These are phyloP conservation scores for Pestalotiopsis sp. DNA, from an alignment of 2,329 filamentous ascomycete genomes.

Conservation along the genomic window DNA sequence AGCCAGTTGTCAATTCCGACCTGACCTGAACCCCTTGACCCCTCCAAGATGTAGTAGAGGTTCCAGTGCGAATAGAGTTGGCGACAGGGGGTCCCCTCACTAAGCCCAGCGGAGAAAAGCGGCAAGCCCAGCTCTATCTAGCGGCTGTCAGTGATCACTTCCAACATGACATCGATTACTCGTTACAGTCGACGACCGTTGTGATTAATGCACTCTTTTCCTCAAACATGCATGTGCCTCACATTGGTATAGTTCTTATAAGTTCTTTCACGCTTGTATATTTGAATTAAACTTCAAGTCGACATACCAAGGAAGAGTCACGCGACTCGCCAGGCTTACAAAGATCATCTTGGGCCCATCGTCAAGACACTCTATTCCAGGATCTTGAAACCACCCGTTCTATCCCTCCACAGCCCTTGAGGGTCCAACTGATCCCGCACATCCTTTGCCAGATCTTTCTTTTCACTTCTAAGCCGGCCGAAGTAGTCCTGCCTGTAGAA, in stretches of 20 bases:
- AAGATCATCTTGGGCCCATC: background rate
- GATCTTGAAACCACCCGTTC: conserved; percentile 44
- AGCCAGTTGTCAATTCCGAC: conserved; percentile 9
- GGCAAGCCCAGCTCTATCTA: background rate
- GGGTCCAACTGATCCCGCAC: conserved; percentile 41
- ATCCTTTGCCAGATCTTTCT: conserved; percentile 33
- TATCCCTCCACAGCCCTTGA: conserved; percentile 37
- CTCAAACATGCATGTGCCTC: background rate
- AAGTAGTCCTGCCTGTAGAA: conserved; percentile 46
- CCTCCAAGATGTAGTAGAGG: conserved; percentile 5
- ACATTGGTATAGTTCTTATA: background rate
- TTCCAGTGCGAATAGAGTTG: background rate
- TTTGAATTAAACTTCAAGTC: background rate
- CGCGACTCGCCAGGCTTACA: background rate
- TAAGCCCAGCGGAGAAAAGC: conserved; percentile 19
- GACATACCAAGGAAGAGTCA: background rate
- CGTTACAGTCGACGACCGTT: background rate
- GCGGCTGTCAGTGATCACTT: too few species aligned
- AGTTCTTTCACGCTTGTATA: background rate
- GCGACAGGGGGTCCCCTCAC: conserved; percentile 19
- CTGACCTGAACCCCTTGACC: conserved; percentile 3
- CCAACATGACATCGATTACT: too few species aligned
- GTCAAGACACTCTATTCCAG: background rate
- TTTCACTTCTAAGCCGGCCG: conserved; percentile 38
- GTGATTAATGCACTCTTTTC: background rate